Evolutionary conservation across 257 asterid species (phyloP).

Genomic region (Plectranthus barbatus): DNA sequence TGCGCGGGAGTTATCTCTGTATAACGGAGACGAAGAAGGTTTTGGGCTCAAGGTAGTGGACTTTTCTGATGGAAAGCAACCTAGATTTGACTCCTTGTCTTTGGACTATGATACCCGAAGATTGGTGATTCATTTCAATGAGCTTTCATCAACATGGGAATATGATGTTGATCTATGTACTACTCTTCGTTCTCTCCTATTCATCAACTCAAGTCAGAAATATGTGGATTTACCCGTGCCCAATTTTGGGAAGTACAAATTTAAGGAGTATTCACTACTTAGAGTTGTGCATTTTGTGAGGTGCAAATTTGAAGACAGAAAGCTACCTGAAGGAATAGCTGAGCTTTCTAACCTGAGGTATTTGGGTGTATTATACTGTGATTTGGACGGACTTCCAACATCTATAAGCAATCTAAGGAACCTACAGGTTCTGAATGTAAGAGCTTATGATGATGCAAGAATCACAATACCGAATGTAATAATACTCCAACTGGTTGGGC

Average conservation of each 20-base stretch:
- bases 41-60: background rate
- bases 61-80: background rate
- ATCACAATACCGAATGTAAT: background rate
- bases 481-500: background rate
- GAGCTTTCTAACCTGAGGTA: background rate
- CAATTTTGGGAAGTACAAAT: too few species aligned
- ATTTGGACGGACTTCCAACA: background rate
- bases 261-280: background rate
- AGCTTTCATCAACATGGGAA: background rate
- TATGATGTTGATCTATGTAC: too few species aligned
- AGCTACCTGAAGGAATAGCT: background rate
- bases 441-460: background rate
- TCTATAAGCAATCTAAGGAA: background rate
- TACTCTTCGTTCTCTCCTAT: background rate
- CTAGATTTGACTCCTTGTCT: background rate
- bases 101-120: background rate
- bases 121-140: background rate
- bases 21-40: background rate
- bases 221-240: background rate
- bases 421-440: background rate
- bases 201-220: background rate
- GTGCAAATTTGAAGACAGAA: background rate
- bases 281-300: background rate
- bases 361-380: background rate
- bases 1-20: background rate